A percentile compares a stretch with the other conserved stretches of the same genome.
Conservation (phyloP, 148 eudicot genomes). For the Camellia lanceoleosa region DNA sequence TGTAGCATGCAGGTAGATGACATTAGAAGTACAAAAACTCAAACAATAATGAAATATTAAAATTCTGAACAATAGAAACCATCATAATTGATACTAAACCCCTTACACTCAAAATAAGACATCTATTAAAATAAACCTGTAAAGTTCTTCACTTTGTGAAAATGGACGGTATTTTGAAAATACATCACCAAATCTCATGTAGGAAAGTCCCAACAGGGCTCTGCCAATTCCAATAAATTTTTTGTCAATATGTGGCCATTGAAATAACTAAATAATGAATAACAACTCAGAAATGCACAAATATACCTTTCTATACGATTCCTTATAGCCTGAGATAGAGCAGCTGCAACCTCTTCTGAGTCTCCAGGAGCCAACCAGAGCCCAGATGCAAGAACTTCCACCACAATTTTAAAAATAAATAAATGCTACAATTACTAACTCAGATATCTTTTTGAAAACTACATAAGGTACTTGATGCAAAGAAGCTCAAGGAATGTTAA, state of each 20-base stretch:
- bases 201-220: constrained; percentile 71
- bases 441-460: not conserved
- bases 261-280: not conserved
- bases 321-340: constrained; percentile 87
- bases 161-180: constrained; percentile 64
- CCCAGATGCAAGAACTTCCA: constrained; percentile 81
- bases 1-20: not conserved
- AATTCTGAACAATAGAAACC: not conserved
- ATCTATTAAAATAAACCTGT: constrained; percentile 50
- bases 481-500: too few relatives aligned
- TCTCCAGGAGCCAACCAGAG: constrained; percentile 95
- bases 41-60: not conserved
- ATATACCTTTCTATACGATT: constrained; percentile 79
- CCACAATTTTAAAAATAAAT: not conserved
- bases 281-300: not conserved
- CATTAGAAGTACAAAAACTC: not conserved
- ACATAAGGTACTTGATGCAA: not conserved
- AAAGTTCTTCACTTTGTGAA: constrained; percentile 70
- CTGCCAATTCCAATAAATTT: constrained; percentile 34
- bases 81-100: too few relatives aligned
- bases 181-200: constrained; percentile 86
- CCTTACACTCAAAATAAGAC: not conserved
- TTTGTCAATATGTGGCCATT: constrained; percentile 3
- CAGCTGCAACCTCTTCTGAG: constrained; percentile 84
- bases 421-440: not conserved